These are phyloP conservation scores for Phytophthora megakarya DNA, from an alignment of 352 stramenopile species.

Conservation along the genomic window DNA sequence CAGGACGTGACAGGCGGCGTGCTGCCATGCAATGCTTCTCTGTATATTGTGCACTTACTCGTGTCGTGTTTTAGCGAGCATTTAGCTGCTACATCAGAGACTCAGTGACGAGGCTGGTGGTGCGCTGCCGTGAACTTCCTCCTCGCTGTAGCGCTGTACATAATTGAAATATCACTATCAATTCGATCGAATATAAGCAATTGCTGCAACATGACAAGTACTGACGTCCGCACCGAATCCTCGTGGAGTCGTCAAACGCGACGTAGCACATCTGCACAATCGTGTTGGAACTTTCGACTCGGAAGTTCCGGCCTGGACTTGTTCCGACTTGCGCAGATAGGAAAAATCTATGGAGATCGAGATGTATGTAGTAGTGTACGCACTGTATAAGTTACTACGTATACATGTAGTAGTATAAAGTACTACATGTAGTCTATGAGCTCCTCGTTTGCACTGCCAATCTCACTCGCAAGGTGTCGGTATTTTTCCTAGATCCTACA, in stretches of 20 bases:
- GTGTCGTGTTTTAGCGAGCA: conserved; percentile 29
- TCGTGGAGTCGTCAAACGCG: conserved; percentile 9
- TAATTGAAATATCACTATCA: conserved; percentile 32
- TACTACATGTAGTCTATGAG: too few species aligned
- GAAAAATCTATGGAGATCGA: too few species aligned
- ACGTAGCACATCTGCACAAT: neutral
- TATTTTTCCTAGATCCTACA: too few species aligned
- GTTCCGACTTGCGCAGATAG: neutral
- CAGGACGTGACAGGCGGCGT: conserved; percentile 1
- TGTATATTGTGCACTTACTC: conserved; percentile 41
- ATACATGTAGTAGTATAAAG: too few species aligned
- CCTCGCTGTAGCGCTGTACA: conserved; percentile 47
- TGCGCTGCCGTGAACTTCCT: conserved; percentile 44
- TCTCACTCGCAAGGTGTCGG: too few species aligned
- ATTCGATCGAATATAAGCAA: conserved; percentile 17
- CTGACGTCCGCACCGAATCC: too few species aligned
- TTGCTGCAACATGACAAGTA: too few species aligned
- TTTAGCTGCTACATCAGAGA: conserved; percentile 22
- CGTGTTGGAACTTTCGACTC: conserved; percentile 14
- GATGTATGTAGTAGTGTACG: too few species aligned
- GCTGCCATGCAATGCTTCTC: conserved; percentile 8
- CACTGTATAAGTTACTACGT: too few species aligned
- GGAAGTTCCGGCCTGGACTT: conserved; percentile 7
- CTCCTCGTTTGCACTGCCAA: too few species aligned
- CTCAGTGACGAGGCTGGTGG: conserved; percentile 16